phyloP scores from a whole-genome alignment of 495 filamentous ascomycete species.

The Aspergillus sclerotiicarbonarius region DNA sequence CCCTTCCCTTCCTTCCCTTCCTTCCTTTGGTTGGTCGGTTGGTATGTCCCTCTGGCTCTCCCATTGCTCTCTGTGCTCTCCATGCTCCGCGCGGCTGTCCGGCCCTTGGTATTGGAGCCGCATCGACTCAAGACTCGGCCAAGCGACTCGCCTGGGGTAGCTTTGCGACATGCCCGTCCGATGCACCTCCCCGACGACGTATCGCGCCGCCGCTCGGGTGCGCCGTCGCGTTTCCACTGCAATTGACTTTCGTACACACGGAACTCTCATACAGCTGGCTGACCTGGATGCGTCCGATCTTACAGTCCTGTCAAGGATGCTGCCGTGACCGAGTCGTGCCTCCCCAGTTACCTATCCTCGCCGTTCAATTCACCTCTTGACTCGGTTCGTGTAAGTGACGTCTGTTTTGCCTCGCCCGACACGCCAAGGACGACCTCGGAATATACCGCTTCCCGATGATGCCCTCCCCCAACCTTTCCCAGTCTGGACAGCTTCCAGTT shows the following conservation, averaged over 20 bases:
- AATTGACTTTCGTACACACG: conserved; percentile 1
- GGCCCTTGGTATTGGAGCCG: conserved; percentile 1
- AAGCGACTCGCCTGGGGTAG: not conserved
- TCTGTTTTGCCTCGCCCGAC: conserved; percentile 9
- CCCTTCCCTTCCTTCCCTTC: conserved; percentile 5
- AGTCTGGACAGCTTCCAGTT: conserved; percentile 23
- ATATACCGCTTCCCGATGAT: conserved; percentile 23
- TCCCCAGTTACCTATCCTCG: conserved; percentile 7
- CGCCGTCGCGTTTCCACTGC: conserved; percentile 19
- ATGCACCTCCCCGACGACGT: conserved; percentile 5
- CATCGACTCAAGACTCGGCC: not conserved
- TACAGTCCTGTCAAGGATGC: conserved; percentile 36
- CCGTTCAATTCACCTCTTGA: conserved; percentile 13
- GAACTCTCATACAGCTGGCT: conserved; percentile 14
- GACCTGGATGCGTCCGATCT: conserved; percentile 21
- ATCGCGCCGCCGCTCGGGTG: conserved; percentile 16
- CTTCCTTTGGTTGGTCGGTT: conserved; percentile 3
- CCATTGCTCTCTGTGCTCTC: not conserved
- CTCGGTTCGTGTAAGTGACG: conserved; percentile 21
- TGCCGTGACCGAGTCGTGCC: conserved; percentile 23
- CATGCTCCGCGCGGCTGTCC: conserved; percentile 10
- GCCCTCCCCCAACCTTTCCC: conserved; percentile 39
- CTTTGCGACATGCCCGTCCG: conserved; percentile 9
- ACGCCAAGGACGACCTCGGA: not conserved
- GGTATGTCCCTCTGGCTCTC: conserved; percentile 9